phyloP scores from a whole-genome alignment of 768 basidiomycete genomes.

The Termitomyces sp. region DNA sequence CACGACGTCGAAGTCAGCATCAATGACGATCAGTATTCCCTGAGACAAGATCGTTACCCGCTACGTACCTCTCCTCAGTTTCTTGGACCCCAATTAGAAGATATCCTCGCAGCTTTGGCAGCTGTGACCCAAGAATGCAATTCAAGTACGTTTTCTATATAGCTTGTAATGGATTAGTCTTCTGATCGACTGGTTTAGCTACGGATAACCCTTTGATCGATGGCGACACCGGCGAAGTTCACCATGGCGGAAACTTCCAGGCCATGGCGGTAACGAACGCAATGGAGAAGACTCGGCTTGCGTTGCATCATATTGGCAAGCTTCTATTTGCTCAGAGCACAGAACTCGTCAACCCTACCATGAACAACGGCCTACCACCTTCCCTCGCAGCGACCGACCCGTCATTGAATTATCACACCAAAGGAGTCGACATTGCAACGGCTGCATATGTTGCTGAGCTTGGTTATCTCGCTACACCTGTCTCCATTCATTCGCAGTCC shows the following conservation, averaged over 20 bases:
- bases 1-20: constrained; percentile 65
- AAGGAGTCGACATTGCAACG: constrained; percentile 79
- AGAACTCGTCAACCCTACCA: constrained; percentile 74
- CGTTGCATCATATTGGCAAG: constrained; percentile 67
- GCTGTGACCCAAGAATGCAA: constrained; percentile 72
- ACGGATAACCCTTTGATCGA: constrained; percentile 84
- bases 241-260: constrained; percentile 88
- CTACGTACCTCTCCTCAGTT: constrained; percentile 73
- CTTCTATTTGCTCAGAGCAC: constrained; percentile 68
- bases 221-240: constrained; percentile 56
- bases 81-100: constrained; percentile 76
- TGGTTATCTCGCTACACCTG: constrained; percentile 73
- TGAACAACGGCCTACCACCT: constrained; percentile 79
- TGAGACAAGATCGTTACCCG: constrained; percentile 75
- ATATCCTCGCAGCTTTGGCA: constrained; percentile 58
- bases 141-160: constrained; percentile 55
- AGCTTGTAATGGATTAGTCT: too few relatives aligned
- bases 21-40: constrained; percentile 60
- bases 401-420: constrained; percentile 72
- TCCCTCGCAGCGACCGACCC: constrained; percentile 72
- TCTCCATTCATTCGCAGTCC: constrained; percentile 76
- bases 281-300: constrained; percentile 85
- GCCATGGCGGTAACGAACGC: constrained; percentile 74
- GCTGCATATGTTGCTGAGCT: constrained; percentile 79
- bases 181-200: constrained; percentile 36